Evolutionary conservation across 805 yeast genomes (phyloP), one percentile per base, ranked within the genome.

Genomic region (Wickerhamiella slavikovae): DNA sequence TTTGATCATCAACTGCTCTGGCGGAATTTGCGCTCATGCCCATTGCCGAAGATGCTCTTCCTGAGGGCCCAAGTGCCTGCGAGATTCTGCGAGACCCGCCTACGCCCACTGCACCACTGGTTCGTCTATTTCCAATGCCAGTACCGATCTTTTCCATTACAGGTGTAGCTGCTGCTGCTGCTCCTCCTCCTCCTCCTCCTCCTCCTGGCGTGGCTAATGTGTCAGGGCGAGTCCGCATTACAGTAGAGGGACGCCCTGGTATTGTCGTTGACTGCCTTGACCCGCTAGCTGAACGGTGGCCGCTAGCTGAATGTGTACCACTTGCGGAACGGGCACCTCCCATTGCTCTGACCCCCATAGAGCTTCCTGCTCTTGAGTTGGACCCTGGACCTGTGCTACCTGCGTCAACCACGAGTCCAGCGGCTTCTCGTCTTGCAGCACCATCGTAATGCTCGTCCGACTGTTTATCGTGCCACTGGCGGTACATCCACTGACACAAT

Each of bases 401-500:
- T 33, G 20, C 7, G 30, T 13, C 10, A 5, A 26, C 28, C 13
- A 32, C n/a, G 4, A 33, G 15, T 12, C 29, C 35, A 15, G 26
- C 27, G 30, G 46, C 52, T 24, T 57, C 64, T 34, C 82, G 59
- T 38, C 82, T 58, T 0, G 66, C 47, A 10, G 51, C 49, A 1
- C 94, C 68, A 49, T 83, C 91, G 44, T 83, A 83, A 4, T 55
- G 65, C 21, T 65, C 60, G 32, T 71, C 72, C 33, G 72, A 73
- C 45, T 66, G 71, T 44, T 68, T 62, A 30, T 76, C 85, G 37
- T 62, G 60, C 95, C 96, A 85, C 43, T 60, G 71, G 43, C 64
- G 65, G 45, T 77, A 72, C 44, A 80, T 60, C 94, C 94, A 89
- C 54, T 89, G 99, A 38, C 83, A 56, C 43, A 89, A 76, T 54